phyloP scores from a whole-genome alignment of 495 filamentous ascomycete species.

The Bathelium albidoporum region DNA sequence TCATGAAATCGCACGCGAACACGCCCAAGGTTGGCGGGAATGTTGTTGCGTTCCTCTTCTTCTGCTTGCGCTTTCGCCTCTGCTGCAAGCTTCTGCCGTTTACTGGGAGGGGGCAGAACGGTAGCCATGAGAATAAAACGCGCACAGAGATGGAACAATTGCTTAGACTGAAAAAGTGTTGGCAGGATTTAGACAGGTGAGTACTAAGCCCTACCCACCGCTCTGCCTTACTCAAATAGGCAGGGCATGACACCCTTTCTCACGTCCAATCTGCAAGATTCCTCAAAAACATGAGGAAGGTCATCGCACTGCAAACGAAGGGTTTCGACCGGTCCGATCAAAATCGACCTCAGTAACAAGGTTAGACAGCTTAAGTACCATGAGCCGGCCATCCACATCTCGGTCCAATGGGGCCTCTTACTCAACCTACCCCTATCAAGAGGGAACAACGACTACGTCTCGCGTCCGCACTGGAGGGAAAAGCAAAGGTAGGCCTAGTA shows the following conservation, averaged over 20 bases:
- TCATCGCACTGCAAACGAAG: neutral
- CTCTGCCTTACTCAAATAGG: no score
- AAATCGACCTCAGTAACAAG: neutral
- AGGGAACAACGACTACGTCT: conserved; percentile 27
- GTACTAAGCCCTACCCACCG: no score
- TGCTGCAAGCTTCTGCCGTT: conserved; percentile 70
- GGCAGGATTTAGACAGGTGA: no score
- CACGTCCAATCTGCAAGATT: no score
- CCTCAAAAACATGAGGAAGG: no score
- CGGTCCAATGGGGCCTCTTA: neutral
- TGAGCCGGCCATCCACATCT: neutral
- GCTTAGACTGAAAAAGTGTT: neutral
- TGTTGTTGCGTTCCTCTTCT: conserved; percentile 58
- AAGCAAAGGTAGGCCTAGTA: conserved; percentile 41
- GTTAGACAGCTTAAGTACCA: conserved; percentile 15
- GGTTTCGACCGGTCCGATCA: neutral
- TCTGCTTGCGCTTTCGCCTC: conserved; percentile 63
- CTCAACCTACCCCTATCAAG: conserved; percentile 21
- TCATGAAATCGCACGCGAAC: conserved; percentile 84
- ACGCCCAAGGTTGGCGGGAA: conserved; percentile 55
- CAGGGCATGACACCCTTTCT: no score
- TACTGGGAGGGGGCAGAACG: conserved; percentile 76
- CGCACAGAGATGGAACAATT: neutral
- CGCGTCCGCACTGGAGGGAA: conserved; percentile 35
- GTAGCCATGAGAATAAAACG: conserved; percentile 60